phyloP scores from a whole-genome alignment of 1,284 basidiomycete species.

The Xanthoconium separans region DNA sequence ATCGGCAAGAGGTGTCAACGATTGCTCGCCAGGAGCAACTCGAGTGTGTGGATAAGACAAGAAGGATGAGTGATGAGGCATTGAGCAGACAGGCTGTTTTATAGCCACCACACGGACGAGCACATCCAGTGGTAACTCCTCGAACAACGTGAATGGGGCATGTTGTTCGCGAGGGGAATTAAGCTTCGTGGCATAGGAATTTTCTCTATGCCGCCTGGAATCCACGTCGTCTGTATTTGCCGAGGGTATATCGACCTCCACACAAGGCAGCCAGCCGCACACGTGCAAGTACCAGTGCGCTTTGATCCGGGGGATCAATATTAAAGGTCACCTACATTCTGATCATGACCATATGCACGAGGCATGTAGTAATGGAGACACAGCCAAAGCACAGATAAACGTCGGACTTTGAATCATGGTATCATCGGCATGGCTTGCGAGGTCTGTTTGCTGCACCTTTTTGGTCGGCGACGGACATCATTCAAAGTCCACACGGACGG shows the following conservation, averaged over 20 bases:
- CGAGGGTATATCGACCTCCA: constrained; percentile 15
- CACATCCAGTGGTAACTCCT: constrained; percentile 10
- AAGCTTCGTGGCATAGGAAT: constrained; percentile 13
- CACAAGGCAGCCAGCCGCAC: constrained; percentile 19
- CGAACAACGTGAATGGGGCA: constrained; percentile 28
- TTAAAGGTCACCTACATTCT: constrained; percentile 9
- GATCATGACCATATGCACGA: not conserved
- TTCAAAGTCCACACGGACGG: too few relatives aligned
- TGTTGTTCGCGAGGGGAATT: constrained; percentile 32
- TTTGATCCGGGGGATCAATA: constrained; percentile 18
- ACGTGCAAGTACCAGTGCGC: constrained; percentile 15
- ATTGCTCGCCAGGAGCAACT: constrained; percentile 33
- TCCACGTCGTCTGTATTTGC: constrained; percentile 15
- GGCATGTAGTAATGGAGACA: too few relatives aligned
- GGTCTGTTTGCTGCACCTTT: too few relatives aligned
- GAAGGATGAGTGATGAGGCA: constrained; percentile 14
- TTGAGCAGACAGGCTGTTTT: constrained; percentile 18
- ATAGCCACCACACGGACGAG: constrained; percentile 19
- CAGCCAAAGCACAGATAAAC: too few relatives aligned
- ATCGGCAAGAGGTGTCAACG: constrained; percentile 1
- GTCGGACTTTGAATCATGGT: too few relatives aligned
- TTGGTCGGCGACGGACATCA: too few relatives aligned
- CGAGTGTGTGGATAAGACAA: constrained; percentile 30
- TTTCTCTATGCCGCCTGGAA: constrained; percentile 7
- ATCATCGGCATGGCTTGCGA: too few relatives aligned